These are phyloP conservation scores for Vaccinium vitisidaea DNA, from an alignment of 148 eudicot species.

Conservation along the genomic window DNA sequence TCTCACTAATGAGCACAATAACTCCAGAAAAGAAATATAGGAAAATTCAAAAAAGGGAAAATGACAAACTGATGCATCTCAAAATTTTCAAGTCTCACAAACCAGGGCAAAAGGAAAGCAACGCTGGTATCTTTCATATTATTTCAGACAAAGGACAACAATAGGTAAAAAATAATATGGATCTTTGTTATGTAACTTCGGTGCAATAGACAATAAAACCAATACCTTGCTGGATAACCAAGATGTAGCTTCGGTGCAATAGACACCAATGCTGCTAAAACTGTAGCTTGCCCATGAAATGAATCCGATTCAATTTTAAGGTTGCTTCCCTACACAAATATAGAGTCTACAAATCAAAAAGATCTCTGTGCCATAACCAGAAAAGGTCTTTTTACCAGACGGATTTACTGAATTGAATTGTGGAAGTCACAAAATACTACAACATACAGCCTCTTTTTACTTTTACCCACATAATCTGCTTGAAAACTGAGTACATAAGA, in stretches of 20 bases:
- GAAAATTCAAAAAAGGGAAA: not conserved
- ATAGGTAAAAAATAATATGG: not conserved
- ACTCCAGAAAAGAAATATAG: too few relatives aligned
- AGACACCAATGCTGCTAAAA: constrained; percentile 85
- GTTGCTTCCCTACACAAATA: constrained; percentile 62
- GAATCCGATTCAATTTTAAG: constrained; percentile 74
- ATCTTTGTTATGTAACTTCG: not conserved
- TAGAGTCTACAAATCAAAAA: not conserved
- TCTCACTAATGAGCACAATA: too few relatives aligned
- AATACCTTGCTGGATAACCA: constrained; percentile 94
- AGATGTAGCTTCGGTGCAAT: constrained; percentile 81
- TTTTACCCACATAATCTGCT: not conserved
- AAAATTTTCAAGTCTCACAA: not conserved
- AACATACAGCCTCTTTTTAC: not conserved
- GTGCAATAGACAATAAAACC: constrained; percentile 7
- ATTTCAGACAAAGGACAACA: not conserved
- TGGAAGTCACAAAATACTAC: not conserved
- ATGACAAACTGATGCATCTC: constrained; percentile 3
- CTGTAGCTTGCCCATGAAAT: constrained; percentile 85
- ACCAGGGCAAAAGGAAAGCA: constrained; percentile 2
- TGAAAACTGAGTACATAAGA: not conserved
- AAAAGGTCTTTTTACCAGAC: not conserved
- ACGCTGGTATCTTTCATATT: not conserved
- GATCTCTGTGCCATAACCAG: not conserved
- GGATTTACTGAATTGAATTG: not conserved